Evolutionary conservation across 306 rosid species (phyloP), one percentile per base, ranked within the genome.

Genomic region (Fragaria ananassa): DNA sequence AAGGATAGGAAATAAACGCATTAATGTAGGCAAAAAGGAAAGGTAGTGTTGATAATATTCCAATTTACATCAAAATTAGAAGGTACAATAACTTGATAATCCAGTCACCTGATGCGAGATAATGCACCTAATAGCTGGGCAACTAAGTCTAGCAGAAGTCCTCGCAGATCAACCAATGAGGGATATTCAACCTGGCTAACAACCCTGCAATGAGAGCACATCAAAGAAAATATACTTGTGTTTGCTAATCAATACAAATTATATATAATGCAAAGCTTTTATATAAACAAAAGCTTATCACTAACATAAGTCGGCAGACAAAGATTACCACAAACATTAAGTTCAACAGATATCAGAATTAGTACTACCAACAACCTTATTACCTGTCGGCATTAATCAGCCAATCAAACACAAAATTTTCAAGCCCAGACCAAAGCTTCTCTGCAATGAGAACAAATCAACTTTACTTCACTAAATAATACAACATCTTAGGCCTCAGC

Each of bases 381-480:
- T 87, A 96, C 99, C 98, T 89, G 85, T 96, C 98, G 73, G 98
- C 99, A 84, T 92, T 96, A 74, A 96, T 96, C 76, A 96, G 87
- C 99, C 99, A 96, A 82, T 96, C 99, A 68, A 96, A 93, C 82
- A 93, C 99, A 83, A 96, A 96, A 88, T 93, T 93, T 82, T 96
- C 99, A 67, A 96, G 99, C 79, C 99, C 99, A 73, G 97, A 92
- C 98, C 99, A 96, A 84, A 96, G 96, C 69, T 91, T 96, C 91
- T 96, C 99, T 96, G 95, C 80, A 86, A 74, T 19, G 64, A 71
- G 65, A 41, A 57, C 50, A 44, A 72, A 19, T 39, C 11, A 1
- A 46, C 31, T 50, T 66, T 27, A 35, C 34, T 53, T 45, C 9
- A 27, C n/a, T 21, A 70, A 74, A 45, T 21, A 31, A 10, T 1